Conservation (phyloP, 345 rosid genomes). For the Xanthoceras sorbifolium region DNA sequence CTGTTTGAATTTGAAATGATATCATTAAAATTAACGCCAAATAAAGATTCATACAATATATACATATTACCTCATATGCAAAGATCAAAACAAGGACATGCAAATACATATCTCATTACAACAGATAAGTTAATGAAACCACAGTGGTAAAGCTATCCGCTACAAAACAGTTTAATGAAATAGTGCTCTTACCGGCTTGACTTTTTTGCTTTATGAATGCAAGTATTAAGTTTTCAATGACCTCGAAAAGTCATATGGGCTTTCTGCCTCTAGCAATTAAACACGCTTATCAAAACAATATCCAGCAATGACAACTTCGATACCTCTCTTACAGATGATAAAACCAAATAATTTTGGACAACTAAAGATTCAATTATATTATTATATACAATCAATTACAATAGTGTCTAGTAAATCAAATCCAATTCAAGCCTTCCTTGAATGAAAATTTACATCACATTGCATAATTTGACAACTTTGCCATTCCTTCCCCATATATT, state of each 20-base stretch:
- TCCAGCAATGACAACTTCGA: background rate
- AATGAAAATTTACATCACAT: background rate
- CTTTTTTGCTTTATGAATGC: background rate
- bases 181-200: background rate
- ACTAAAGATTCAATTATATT: too few species aligned
- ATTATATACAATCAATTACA: background rate
- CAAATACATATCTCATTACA: background rate
- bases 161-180: background rate
- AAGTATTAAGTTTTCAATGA: background rate
- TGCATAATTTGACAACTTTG: background rate
- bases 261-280: too few species aligned
- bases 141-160: background rate
- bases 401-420: background rate
- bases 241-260: background rate
- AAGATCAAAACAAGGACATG: background rate
- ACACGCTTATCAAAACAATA: too few species aligned
- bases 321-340: background rate
- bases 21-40: background rate
- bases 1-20: conserved; percentile 30
- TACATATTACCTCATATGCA: background rate
- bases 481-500: background rate
- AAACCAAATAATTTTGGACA: too few species aligned
- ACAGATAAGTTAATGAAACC: background rate
- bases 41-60: background rate
- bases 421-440: background rate